Conservation (phyloP, 2,329 filamentous ascomycete genomes). For the Neopestalotiopsis clavispora region DNA sequence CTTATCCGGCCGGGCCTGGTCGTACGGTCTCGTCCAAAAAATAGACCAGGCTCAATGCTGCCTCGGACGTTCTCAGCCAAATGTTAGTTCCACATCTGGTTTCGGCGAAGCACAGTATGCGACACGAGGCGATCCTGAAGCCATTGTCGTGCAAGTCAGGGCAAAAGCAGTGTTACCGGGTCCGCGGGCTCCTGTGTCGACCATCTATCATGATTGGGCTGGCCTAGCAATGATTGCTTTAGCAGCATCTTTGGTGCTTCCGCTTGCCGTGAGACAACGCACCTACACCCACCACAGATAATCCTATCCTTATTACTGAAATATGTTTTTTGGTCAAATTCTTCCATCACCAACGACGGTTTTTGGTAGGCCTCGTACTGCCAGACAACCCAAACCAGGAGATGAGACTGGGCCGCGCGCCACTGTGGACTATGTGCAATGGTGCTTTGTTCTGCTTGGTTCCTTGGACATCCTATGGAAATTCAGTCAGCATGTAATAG, state of each 20-base stretch:
- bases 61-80: constrained; percentile 11
- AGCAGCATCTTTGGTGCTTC: constrained; percentile 15
- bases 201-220: constrained; percentile 17
- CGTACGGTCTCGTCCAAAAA: constrained; percentile 6
- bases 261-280: constrained; percentile 20
- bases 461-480: no score
- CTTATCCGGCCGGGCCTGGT: constrained; percentile 1
- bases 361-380: no score
- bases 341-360: not conserved
- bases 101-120: constrained; percentile 12
- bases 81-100: not conserved
- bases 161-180: constrained; percentile 17
- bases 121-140: not conserved
- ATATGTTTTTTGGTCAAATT: no score
- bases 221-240: constrained; percentile 19
- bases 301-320: not conserved
- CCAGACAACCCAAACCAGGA: no score
- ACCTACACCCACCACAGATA: constrained; percentile 15
- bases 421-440: no score
- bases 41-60: not conserved
- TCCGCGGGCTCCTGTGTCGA: constrained; percentile 6
- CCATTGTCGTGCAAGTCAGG: constrained; percentile 4
- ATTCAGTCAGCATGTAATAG: no score
- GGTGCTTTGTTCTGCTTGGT: no score
- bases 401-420: no score